Evolutionary conservation across 164 flowering plant species (phyloP).

Genomic region (Chloranthus sessilifolius): DNA sequence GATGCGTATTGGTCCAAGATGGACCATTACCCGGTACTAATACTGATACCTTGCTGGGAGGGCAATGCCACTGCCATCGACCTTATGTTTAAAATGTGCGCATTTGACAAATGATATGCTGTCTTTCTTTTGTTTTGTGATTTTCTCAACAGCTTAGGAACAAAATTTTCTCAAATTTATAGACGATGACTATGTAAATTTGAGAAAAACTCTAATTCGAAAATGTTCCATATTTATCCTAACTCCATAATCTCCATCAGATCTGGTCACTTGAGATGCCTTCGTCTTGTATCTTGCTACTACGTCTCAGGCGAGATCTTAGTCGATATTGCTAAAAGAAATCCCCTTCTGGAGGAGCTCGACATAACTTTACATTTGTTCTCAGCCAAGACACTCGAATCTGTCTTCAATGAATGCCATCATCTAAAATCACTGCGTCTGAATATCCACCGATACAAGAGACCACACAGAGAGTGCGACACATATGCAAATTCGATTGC

Average conservation of each 20-base stretch:
- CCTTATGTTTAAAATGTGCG: no score
- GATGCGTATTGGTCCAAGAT: no score
- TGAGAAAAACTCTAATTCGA: no score
- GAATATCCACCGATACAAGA: constrained; percentile 15
- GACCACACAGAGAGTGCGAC: constrained; percentile 22
- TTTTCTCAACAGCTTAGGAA: no score
- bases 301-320: constrained; percentile 29
- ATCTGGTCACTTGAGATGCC: constrained; percentile 29
- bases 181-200: no score
- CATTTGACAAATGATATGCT: no score
- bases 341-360: constrained; percentile 54
- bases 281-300: constrained; percentile 37
- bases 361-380: constrained; percentile 30
- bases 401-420: constrained; percentile 39
- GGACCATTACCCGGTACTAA: no score
- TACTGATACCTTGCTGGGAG: no score
- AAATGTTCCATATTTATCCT: no score
- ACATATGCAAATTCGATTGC: constrained; percentile 48
- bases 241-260: constrained; percentile 24
- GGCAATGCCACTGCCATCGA: no score
- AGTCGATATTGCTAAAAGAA: constrained; percentile 24
- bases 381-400: constrained; percentile 26
- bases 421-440: constrained; percentile 32
- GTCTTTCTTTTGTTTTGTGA: no score
- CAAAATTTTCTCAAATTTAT: no score